These are phyloP conservation scores for Beauveria australis DNA, from an alignment of 2,329 filamentous ascomycete genomes.

Conservation along the genomic window DNA sequence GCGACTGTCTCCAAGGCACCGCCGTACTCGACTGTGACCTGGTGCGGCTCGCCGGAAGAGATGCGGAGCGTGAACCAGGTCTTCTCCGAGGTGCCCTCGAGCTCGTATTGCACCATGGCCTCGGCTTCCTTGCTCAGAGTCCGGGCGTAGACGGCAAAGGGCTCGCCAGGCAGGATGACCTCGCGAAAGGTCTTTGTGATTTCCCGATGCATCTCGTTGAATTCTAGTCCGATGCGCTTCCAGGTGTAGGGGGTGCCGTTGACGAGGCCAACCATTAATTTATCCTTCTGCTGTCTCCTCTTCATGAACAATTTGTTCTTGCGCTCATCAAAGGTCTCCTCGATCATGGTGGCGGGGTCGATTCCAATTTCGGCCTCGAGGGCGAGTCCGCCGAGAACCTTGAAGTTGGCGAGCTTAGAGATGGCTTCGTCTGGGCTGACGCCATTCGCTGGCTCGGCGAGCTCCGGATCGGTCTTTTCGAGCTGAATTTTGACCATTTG, in stretches of 20 bases:
- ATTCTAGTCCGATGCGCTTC: slow-evolving; percentile 16
- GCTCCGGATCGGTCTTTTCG: neutral
- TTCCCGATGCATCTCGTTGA: slow-evolving; percentile 9
- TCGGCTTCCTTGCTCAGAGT: neutral
- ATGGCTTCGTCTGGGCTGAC: too few species aligned
- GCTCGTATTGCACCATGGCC: slow-evolving; percentile 20
- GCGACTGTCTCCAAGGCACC: slow-evolving; percentile 18
- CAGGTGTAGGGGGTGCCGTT: slow-evolving; percentile 28
- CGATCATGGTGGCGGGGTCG: neutral
- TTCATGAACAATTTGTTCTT: neutral
- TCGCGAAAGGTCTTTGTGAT: slow-evolving; percentile 15
- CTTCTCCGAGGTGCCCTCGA: slow-evolving; percentile 20
- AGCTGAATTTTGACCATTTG: neutral
- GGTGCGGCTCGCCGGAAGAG: slow-evolving; percentile 2
- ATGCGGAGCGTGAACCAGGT: slow-evolving; percentile 21
- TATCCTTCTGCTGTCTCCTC: neutral
- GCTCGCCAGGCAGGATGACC: slow-evolving; percentile 21
- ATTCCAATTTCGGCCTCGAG: neutral
- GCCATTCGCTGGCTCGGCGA: neutral
- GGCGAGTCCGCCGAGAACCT: too few species aligned
- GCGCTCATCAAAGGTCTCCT: neutral
- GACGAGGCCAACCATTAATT: slow-evolving; percentile 18
- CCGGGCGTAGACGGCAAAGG: neutral
- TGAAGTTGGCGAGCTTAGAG: neutral
- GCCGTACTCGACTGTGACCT: slow-evolving; percentile 16